Conservation (phyloP, 2,329 filamentous ascomycete species). For the Thielaviopsis punctulata region DNA sequence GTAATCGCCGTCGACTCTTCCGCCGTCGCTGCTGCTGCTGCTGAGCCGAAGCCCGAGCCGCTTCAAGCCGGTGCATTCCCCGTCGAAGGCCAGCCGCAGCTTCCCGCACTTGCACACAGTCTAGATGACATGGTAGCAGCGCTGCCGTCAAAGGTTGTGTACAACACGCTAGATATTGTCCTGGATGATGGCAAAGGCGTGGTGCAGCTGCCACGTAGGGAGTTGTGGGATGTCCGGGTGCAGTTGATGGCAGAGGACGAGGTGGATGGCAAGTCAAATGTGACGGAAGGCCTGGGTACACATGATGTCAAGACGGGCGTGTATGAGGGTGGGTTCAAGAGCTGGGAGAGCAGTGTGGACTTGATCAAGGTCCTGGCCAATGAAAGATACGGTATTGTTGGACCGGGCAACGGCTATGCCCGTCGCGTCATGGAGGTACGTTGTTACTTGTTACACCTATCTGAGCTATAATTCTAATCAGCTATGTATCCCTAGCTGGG, state of each 20-base stretch:
- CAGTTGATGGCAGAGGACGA: slow-evolving; percentile 64
- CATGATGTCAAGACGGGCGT: slow-evolving; percentile 67
- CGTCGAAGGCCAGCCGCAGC: slow-evolving; percentile 41
- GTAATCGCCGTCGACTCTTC: slow-evolving; percentile 14
- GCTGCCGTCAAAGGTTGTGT: slow-evolving; percentile 60
- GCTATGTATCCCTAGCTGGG: slow-evolving; percentile 57
- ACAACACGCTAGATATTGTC: slow-evolving; percentile 40
- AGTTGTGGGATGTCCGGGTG: slow-evolving; percentile 65
- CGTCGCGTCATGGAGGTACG: slow-evolving; percentile 38
- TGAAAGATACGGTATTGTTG: slow-evolving; percentile 21
- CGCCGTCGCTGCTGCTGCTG: slow-evolving; percentile 13
- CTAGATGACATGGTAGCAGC: slow-evolving; percentile 33
- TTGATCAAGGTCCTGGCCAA: slow-evolving; percentile 49
- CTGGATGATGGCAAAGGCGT: slow-evolving; percentile 18
- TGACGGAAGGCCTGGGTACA: slow-evolving; percentile 34
- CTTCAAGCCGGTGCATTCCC: slow-evolving; percentile 35
- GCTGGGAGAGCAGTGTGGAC: slow-evolving; percentile 74
- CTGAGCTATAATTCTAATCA: too few species aligned
- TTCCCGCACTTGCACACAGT: slow-evolving; percentile 35
- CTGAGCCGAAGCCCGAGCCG: slow-evolving; percentile 15
- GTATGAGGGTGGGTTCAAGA: slow-evolving; percentile 80
- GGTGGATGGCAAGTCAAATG: slow-evolving; percentile 16
- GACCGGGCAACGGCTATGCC: slow-evolving; percentile 18
- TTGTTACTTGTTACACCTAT: slow-evolving; percentile 10
- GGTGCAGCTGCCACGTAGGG: slow-evolving; percentile 50